These are phyloP conservation scores for Diplodia intermedia DNA, from an alignment of 2,329 filamentous ascomycete genomes.

Conservation along the genomic window DNA sequence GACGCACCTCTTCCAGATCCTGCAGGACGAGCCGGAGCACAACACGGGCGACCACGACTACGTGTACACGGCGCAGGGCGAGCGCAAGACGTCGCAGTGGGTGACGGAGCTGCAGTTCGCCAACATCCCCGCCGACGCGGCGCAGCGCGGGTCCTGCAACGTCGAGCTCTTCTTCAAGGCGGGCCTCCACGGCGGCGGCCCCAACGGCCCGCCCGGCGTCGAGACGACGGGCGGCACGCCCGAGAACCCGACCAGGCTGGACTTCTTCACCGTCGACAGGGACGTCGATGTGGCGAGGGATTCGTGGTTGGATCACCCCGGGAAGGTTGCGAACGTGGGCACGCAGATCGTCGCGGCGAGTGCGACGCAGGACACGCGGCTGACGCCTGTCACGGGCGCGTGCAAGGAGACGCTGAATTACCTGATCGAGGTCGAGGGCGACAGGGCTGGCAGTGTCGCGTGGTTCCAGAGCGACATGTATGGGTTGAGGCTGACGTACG, in stretches of 20 bases:
- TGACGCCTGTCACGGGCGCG: neutral
- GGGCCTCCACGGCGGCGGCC: constrained; percentile 29
- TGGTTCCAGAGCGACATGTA: neutral
- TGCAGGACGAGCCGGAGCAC: constrained; percentile 37
- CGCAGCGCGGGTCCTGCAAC: constrained; percentile 38
- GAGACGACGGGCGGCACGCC: constrained; percentile 35
- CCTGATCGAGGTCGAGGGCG: constrained; percentile 11
- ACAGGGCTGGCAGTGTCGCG: neutral
- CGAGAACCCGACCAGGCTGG: constrained; percentile 30
- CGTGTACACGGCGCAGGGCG: constrained; percentile 15
- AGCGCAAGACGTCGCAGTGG: constrained; percentile 33
- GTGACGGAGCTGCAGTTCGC: constrained; percentile 36
- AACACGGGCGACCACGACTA: constrained; percentile 34
- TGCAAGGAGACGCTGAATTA: neutral
- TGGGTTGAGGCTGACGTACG: constrained; percentile 5
- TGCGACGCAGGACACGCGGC: neutral
- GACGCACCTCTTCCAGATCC: constrained; percentile 36
- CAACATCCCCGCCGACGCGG: constrained; percentile 36
- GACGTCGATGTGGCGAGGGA: neutral
- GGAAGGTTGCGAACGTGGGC: neutral
- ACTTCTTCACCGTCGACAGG: constrained; percentile 36
- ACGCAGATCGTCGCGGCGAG: neutral
- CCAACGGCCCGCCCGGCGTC: constrained; percentile 5
- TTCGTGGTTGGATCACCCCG: neutral
- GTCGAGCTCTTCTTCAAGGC: constrained; percentile 41